phyloP scores from a whole-genome alignment of 2,329 filamentous ascomycete species.

The Colletotrichum sojae region DNA sequence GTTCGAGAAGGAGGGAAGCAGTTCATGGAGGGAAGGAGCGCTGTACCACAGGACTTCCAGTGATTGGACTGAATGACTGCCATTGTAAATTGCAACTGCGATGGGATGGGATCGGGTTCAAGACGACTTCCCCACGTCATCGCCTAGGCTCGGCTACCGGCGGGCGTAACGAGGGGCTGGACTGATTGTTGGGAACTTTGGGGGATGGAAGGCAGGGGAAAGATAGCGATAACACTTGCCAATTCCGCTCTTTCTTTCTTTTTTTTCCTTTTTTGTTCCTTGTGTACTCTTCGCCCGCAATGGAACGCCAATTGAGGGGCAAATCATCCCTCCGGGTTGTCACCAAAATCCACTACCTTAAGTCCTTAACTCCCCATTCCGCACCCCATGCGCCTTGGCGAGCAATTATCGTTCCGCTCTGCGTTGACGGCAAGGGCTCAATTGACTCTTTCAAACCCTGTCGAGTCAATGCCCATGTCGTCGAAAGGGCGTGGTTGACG shows the following conservation, averaged over 20 bases:
- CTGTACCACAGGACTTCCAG: not conserved
- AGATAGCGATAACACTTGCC: slow-evolving; percentile 35
- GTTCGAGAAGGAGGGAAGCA: slow-evolving; percentile 21
- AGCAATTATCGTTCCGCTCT: no score
- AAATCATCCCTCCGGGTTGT: no score
- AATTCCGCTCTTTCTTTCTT: slow-evolving; percentile 22
- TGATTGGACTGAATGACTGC: not conserved
- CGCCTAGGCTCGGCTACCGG: slow-evolving; percentile 36
- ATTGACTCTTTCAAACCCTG: slow-evolving; percentile 18
- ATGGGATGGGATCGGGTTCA: not conserved
- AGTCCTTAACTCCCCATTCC: no score
- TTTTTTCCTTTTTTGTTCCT: not conserved
- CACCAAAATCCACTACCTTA: no score
- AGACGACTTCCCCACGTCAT: slow-evolving; percentile 31
- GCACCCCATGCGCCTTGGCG: no score
- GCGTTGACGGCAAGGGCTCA: not conserved
- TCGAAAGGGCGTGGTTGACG: slow-evolving; percentile 32
- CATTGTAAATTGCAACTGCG: not conserved
- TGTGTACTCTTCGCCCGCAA: not conserved
- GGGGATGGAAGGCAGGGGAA: not conserved
- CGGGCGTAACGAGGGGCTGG: slow-evolving; percentile 29
- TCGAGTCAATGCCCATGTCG: slow-evolving; percentile 17
- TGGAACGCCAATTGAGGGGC: no score
- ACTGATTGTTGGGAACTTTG: not conserved
- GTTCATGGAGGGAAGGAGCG: not conserved